phyloP scores from a whole-genome alignment of 169 alveolate species.

The Plasmodium cynomolgi region DNA sequence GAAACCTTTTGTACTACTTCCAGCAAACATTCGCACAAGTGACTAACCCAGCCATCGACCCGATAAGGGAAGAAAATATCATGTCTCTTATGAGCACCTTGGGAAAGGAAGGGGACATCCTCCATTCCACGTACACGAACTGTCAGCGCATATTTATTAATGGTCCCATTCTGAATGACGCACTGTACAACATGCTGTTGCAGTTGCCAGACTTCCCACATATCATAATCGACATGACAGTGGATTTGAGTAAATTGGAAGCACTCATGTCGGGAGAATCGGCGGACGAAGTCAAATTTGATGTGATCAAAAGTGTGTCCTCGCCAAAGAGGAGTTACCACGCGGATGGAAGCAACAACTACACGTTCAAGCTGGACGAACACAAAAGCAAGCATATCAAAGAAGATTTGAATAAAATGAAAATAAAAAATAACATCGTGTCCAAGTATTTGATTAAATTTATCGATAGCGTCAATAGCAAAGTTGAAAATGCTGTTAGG shows the following conservation, averaged over 20 bases:
- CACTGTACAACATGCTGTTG: slow-evolving; percentile 44
- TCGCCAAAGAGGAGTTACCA: neutral
- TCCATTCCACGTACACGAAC: slow-evolving; percentile 32
- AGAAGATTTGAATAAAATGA: slow-evolving; percentile 12
- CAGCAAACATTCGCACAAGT: slow-evolving; percentile 85
- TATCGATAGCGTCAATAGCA: slow-evolving; percentile 62
- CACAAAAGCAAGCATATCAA: neutral
- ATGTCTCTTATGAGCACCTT: slow-evolving; percentile 83
- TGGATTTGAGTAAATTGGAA: slow-evolving; percentile 30
- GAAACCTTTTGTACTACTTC: slow-evolving; percentile 81
- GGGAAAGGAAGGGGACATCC: slow-evolving; percentile 81
- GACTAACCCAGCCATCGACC: slow-evolving; percentile 87
- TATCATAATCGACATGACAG: slow-evolving; percentile 60
- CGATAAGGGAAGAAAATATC: slow-evolving; percentile 83
- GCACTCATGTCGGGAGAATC: slow-evolving; percentile 28
- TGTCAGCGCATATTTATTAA: slow-evolving; percentile 74
- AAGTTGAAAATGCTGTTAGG: slow-evolving; percentile 62
- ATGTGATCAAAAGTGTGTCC: slow-evolving; percentile 1
- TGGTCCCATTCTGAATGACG: slow-evolving; percentile 74
- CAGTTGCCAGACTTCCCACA: slow-evolving; percentile 73
- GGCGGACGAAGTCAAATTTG: neutral
- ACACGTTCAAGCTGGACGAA: slow-evolving; percentile 1
- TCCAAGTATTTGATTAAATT: slow-evolving; percentile 63
- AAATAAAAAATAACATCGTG: slow-evolving; percentile 8
- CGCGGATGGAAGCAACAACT: neutral